These are phyloP conservation scores for Scutellaria barbata DNA, from an alignment of 257 asterid species.

Conservation along the genomic window DNA sequence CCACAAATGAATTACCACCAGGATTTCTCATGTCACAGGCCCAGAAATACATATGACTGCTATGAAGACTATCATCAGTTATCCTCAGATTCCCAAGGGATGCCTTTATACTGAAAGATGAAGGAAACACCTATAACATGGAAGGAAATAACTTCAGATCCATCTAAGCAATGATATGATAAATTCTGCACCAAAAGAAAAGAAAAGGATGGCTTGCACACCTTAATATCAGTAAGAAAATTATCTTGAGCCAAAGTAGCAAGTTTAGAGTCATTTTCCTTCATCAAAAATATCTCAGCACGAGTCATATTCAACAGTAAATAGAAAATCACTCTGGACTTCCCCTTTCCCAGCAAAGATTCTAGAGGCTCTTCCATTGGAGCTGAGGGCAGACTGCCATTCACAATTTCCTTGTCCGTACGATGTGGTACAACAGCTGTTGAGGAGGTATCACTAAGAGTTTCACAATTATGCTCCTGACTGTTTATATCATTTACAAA, in stretches of 20 bases:
- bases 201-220: conserved; percentile 34
- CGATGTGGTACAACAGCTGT: conserved; percentile 45
- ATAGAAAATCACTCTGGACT: conserved; percentile 80
- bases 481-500: conserved; percentile 70
- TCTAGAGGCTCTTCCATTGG: conserved; percentile 74
- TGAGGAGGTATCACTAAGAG: conserved; percentile 60
- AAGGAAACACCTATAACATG: conserved; percentile 77
- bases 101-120: conserved; percentile 90
- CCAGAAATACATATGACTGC: conserved; percentile 88
- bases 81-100: conserved; percentile 96
- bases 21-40: conserved; percentile 99
- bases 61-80: conserved; percentile 88
- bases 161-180: conserved; percentile 26
- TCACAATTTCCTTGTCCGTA: conserved; percentile 42
- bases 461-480: conserved; percentile 54
- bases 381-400: conserved; percentile 52
- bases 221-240: conserved; percentile 91
- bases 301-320: conserved; percentile 86
- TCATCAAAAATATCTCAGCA: conserved; percentile 93
- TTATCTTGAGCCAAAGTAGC: conserved; percentile 90
- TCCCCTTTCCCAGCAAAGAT: conserved; percentile 89
- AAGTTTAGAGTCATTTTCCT: conserved; percentile 79
- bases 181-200: conserved; percentile 27
- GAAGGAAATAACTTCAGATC: conserved; percentile 35
- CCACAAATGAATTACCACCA: conserved; percentile 96